These are phyloP conservation scores for Colletotrichum chrysophilum DNA, from an alignment of 2,329 filamentous ascomycete species.

Conservation along the genomic window DNA sequence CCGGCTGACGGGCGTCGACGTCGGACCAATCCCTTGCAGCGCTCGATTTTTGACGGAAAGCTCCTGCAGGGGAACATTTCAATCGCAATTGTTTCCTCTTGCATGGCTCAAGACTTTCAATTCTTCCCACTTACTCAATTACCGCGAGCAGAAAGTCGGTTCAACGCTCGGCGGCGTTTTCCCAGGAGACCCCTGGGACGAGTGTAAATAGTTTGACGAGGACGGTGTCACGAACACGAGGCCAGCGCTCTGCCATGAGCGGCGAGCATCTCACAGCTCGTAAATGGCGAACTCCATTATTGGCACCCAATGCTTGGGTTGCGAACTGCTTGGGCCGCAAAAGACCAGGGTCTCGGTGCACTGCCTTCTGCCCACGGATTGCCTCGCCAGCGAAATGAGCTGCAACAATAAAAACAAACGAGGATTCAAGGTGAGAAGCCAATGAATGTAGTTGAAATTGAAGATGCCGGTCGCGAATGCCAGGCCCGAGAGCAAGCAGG, in stretches of 20 bases:
- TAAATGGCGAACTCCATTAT: constrained; percentile 2
- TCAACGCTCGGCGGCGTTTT: not conserved
- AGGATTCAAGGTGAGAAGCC: constrained; percentile 4
- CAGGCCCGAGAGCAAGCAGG: constrained; percentile 1
- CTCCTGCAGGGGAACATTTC: not conserved
- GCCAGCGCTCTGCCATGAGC: not conserved
- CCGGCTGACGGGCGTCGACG: not conserved
- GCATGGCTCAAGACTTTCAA: not conserved
- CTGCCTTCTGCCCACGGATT: not conserved
- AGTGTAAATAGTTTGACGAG: not conserved
- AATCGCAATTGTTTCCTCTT: not conserved
- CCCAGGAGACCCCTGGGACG: not conserved
- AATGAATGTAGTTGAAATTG: constrained; percentile 11
- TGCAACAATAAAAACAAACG: constrained; percentile 24
- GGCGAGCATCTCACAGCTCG: not conserved
- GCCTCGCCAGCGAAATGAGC: constrained; percentile 29
- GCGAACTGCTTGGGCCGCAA: constrained; percentile 14
- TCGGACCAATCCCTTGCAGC: not conserved
- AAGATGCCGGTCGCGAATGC: constrained; percentile 1
- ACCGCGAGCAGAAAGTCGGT: not conserved
- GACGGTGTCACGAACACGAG: constrained; percentile 9
- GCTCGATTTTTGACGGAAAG: not conserved
- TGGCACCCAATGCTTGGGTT: constrained; percentile 16
- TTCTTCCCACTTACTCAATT: not conserved
- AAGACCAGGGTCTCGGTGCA: constrained; percentile 1